A percentile compares a stretch with the other conserved stretches of the same genome.
phyloP scores from a whole-genome alignment of 1,139 yeast genomes.

The Eremothecium sinecaudum region DNA sequence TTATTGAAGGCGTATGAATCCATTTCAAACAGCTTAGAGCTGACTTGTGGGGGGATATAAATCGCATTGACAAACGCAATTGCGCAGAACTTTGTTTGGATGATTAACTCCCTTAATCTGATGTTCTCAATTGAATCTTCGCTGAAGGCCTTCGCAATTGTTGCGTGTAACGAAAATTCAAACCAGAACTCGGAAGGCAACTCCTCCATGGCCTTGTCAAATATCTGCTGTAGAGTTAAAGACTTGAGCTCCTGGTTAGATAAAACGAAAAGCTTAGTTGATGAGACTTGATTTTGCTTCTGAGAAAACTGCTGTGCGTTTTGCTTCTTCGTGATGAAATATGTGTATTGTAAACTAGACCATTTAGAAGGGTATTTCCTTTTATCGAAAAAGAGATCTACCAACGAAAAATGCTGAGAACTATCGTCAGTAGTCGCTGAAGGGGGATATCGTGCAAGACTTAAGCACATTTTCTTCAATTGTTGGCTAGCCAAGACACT shows the following conservation, averaged over 20 bases:
- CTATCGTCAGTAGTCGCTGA: slow-evolving; percentile 32
- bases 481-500: slow-evolving; percentile 33
- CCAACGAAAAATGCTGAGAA: slow-evolving; percentile 44
- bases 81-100: slow-evolving; percentile 58
- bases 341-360: slow-evolving; percentile 50
- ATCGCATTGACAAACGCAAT: slow-evolving; percentile 54
- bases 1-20: slow-evolving; percentile 70
- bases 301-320: slow-evolving; percentile 5
- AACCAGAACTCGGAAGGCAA: slow-evolving; percentile 59
- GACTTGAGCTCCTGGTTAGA: slow-evolving; percentile 43
- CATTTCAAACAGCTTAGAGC: slow-evolving; percentile 57
- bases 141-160: slow-evolving; percentile 65
- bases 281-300: slow-evolving; percentile 10
- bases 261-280: slow-evolving; percentile 33
- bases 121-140: slow-evolving; percentile 46
- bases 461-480: slow-evolving; percentile 38
- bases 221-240: slow-evolving; percentile 52
- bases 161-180: slow-evolving; percentile 52
- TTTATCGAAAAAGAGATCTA: slow-evolving; percentile 43
- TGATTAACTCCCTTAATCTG: slow-evolving; percentile 47
- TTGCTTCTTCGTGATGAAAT: slow-evolving; percentile 17
- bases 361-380: slow-evolving; percentile 48
- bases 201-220: slow-evolving; percentile 47
- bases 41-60: slow-evolving; percentile 39
- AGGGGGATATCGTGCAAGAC: slow-evolving; percentile 50